These are phyloP conservation scores for Penicillium parvum DNA, from an alignment of 495 filamentous ascomycete genomes.

Conservation along the genomic window DNA sequence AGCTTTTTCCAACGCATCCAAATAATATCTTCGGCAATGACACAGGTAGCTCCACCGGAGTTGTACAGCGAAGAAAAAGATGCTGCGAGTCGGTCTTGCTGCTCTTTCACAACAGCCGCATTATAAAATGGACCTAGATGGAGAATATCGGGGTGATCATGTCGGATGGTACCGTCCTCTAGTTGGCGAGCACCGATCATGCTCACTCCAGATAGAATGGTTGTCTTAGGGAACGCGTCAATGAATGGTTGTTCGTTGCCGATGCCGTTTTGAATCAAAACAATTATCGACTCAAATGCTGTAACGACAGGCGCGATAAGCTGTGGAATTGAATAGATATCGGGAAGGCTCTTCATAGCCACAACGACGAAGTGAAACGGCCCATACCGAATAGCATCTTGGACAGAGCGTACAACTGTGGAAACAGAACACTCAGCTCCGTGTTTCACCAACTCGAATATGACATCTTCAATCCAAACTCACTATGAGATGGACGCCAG, in stretches of 20 bases:
- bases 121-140: constrained; percentile 45
- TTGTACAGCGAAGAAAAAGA: constrained; percentile 39
- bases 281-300: constrained; percentile 44
- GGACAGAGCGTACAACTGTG: constrained; percentile 28
- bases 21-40: constrained; percentile 31
- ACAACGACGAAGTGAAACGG: constrained; percentile 56
- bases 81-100: constrained; percentile 24
- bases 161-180: constrained; percentile 38
- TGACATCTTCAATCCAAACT: neutral
- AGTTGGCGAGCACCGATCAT: constrained; percentile 49
- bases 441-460: neutral
- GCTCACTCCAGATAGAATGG: constrained; percentile 49
- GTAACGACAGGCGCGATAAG: constrained; percentile 52
- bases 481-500: constrained; percentile 21
- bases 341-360: constrained; percentile 33
- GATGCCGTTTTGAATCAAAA: constrained; percentile 60
- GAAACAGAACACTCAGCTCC: too few relatives aligned
- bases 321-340: constrained; percentile 38
- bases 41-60: constrained; percentile 22
- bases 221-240: constrained; percentile 45
- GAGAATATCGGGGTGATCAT: constrained; percentile 37
- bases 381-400: constrained; percentile 36
- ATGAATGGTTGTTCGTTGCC: constrained; percentile 57
- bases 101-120: constrained; percentile 12
- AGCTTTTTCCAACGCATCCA: constrained; percentile 43